A percentile compares a stretch with the other conserved stretches of the same genome.
phyloP scores from a whole-genome alignment of 176 grass and related monocot genomes.

The Chloris gayana region DNA sequence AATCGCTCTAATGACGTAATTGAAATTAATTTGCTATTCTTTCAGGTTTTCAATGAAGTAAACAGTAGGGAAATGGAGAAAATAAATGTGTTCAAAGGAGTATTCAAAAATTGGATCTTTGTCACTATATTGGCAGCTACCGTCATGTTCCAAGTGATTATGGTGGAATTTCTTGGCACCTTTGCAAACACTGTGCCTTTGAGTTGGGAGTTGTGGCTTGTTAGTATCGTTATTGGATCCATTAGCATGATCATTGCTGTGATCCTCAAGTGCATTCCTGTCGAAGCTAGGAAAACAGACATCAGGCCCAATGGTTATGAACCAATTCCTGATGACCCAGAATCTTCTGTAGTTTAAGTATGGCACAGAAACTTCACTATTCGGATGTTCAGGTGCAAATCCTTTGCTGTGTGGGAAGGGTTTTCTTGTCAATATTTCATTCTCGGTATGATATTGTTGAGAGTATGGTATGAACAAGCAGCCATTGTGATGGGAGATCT shows the following conservation, averaged over 20 bases:
- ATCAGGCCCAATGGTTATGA: slow-evolving; percentile 51
- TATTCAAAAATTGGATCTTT: slow-evolving; percentile 79
- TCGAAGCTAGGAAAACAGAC: slow-evolving; percentile 38
- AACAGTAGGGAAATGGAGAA: slow-evolving; percentile 91
- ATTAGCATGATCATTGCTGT: slow-evolving; percentile 71
- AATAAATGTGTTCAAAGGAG: slow-evolving; percentile 74
- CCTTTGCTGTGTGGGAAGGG: not conserved
- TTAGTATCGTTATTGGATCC: slow-evolving; percentile 65
- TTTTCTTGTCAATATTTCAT: not conserved
- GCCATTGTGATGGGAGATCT: not conserved
- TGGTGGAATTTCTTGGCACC: slow-evolving; percentile 78
- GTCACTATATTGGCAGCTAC: slow-evolving; percentile 58
- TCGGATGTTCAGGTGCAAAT: not conserved
- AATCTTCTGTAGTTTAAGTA: slow-evolving; percentile 37
- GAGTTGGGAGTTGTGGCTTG: slow-evolving; percentile 71
- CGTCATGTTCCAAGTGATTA: slow-evolving; percentile 75
- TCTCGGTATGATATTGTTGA: not conserved
- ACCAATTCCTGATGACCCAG: slow-evolving; percentile 61
- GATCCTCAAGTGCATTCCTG: slow-evolving; percentile 78
- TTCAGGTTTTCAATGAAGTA: slow-evolving; percentile 95
- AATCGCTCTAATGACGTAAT: not conserved
- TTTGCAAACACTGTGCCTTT: slow-evolving; percentile 75
- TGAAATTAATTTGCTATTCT: slow-evolving; percentile 16
- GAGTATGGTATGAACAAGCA: not conserved
- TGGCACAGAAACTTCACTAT: not conserved